Evolutionary conservation across 2,329 filamentous ascomycete species (phyloP).

Genomic region (Lojkania enalia): DNA sequence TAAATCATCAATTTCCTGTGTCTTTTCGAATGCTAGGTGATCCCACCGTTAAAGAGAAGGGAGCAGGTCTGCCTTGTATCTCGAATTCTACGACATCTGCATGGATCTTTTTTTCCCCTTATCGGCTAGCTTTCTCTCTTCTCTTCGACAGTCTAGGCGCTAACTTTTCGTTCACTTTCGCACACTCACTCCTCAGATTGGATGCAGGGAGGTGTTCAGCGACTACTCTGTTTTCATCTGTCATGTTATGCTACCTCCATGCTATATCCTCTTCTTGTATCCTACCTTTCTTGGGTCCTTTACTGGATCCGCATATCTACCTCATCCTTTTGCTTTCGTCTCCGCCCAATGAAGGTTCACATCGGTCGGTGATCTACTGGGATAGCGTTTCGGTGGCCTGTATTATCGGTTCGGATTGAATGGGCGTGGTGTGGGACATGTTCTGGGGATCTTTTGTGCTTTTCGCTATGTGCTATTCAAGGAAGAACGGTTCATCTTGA

Average conservation of each 20-base stretch:
- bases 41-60: constrained; percentile 30
- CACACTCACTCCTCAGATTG: constrained; percentile 12
- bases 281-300: background rate
- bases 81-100: constrained; percentile 32
- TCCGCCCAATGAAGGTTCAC: background rate
- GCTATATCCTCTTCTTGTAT: constrained; percentile 1
- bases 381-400: too few species aligned
- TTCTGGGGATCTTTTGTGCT: background rate
- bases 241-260: background rate
- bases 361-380: too few species aligned
- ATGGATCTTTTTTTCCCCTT: constrained; percentile 21
- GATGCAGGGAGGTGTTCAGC: constrained; percentile 3
- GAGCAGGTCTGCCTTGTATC: constrained; percentile 37
- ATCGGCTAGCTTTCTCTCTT: constrained; percentile 15
- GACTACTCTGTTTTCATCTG: background rate
- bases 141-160: constrained; percentile 16
- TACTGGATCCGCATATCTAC: background rate
- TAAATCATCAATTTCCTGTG: constrained; percentile 6
- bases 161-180: constrained; percentile 1
- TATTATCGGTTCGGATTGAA: too few species aligned
- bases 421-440: background rate
- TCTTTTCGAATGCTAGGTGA: constrained; percentile 23
- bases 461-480: background rate
- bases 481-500: background rate
- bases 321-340: background rate